phyloP scores from a whole-genome alignment of 2,329 filamentous ascomycete species.

The Mollisiaceae sp. region DNA sequence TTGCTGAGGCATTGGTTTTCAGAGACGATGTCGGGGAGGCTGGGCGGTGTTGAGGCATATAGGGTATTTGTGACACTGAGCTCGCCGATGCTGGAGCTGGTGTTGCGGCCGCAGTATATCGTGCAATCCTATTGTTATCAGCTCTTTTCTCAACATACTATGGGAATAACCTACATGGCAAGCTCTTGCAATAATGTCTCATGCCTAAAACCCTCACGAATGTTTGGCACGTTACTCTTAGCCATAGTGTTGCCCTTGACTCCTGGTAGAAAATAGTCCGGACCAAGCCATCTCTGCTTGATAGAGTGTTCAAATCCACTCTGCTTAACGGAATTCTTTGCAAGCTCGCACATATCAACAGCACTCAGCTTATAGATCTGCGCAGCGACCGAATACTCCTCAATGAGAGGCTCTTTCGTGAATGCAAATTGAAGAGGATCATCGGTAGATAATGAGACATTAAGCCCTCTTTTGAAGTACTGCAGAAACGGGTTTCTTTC shows the following conservation, averaged over 20 bases:
- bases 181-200: conserved; percentile 85
- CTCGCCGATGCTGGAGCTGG: conserved; percentile 37
- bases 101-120: conserved; percentile 39
- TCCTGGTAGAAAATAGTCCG: conserved; percentile 77
- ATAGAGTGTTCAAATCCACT: conserved; percentile 89
- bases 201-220: conserved; percentile 86
- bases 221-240: conserved; percentile 95
- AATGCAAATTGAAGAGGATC: conserved; percentile 98
- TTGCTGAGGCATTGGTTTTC: conserved; percentile 42
- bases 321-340: conserved; percentile 93
- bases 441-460: conserved; percentile 95
- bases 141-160: neutral
- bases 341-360: conserved; percentile 98
- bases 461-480: conserved; percentile 93
- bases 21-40: conserved; percentile 42
- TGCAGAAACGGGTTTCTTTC: conserved; percentile 95
- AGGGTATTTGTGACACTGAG: conserved; percentile 33
- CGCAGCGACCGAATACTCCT: conserved; percentile 96
- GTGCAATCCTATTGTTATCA: conserved; percentile 42
- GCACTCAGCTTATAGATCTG: conserved; percentile 98
- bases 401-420: conserved; percentile 96
- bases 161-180: conserved; percentile 67
- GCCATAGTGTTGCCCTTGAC: conserved; percentile 88
- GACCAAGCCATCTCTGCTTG: conserved; percentile 91
- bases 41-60: conserved; percentile 31